These are phyloP conservation scores for Calonectria pseudoturangicola DNA, from an alignment of 2,329 filamentous ascomycete genomes.

Conservation along the genomic window DNA sequence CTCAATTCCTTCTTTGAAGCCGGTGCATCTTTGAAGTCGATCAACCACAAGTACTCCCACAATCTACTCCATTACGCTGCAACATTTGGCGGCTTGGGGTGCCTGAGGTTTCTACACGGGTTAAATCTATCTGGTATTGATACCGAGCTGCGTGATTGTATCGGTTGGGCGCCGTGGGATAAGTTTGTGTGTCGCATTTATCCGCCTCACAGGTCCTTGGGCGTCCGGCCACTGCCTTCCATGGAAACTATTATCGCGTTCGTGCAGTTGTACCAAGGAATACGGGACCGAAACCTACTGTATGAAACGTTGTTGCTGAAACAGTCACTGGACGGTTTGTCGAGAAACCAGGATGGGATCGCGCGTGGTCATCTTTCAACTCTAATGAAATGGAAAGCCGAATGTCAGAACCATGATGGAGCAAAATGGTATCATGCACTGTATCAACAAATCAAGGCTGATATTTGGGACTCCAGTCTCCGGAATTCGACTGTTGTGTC, in stretches of 20 bases:
- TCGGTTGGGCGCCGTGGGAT: not conserved
- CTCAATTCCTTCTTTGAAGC: not conserved
- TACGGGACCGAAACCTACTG: conserved; percentile 35
- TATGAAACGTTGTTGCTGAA: conserved; percentile 23
- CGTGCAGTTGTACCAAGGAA: conserved; percentile 29
- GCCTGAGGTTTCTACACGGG: not conserved
- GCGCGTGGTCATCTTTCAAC: not conserved
- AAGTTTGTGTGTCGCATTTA: not conserved
- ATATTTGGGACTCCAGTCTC: conserved; percentile 11
- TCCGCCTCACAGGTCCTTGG: accelerated
- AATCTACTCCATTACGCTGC: not conserved
- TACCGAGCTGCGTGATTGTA: not conserved
- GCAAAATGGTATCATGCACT: conserved; percentile 41
- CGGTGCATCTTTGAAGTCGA: not conserved
- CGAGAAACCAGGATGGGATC: not conserved
- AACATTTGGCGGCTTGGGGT: too few species aligned
- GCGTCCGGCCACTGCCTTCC: accelerated
- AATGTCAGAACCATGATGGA: not conserved
- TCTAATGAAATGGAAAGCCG: conserved; percentile 27
- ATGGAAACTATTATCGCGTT: conserved; percentile 14
- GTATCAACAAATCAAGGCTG: conserved; percentile 27
- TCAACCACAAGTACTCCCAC: not conserved
- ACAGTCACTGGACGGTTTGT: not conserved
- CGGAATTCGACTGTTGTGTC: conserved; percentile 5
- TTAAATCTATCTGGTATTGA: not conserved